Percentiles rank a stretch among this genome's conserved stretches.
Conservation (phyloP, 768 basidiomycete genomes). For the Paxillus rubicundulus region DNA sequence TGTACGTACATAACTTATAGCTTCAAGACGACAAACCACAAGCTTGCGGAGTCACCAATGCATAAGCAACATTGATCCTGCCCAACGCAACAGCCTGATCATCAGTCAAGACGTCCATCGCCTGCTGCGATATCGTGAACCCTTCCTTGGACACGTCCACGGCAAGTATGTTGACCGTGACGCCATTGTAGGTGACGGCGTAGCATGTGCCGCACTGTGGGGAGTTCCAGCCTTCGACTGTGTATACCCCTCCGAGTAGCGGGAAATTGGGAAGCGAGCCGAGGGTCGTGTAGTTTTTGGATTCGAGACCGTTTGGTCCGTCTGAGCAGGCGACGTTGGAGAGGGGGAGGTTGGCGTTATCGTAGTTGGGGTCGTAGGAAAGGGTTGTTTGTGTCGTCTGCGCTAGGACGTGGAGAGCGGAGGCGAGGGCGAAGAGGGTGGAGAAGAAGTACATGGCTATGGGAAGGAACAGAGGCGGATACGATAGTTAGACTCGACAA, state of each 20-base stretch:
- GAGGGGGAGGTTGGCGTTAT: slow-evolving; percentile 28
- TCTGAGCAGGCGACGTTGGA: slow-evolving; percentile 36
- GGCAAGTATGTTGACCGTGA: slow-evolving; percentile 49
- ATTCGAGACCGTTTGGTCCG: slow-evolving; percentile 36
- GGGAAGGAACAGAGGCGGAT: too few species aligned
- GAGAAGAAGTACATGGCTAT: slow-evolving; percentile 26
- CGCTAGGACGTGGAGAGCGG: slow-evolving; percentile 19
- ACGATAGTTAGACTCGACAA: too few species aligned
- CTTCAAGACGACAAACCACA: too few species aligned
- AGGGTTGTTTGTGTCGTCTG: slow-evolving; percentile 26
- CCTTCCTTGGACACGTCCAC: slow-evolving; percentile 48
- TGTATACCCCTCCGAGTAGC: slow-evolving; percentile 31
- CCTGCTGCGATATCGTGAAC: slow-evolving; percentile 35
- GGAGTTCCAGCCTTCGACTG: slow-evolving; percentile 22
- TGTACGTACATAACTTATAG: too few species aligned
- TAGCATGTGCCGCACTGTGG: slow-evolving; percentile 32
- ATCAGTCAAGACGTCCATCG: slow-evolving; percentile 27
- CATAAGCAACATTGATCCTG: slow-evolving; percentile 17
- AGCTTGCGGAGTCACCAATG: too few species aligned
- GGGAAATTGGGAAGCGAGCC: slow-evolving; percentile 39
- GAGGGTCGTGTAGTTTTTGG: slow-evolving; percentile 35
- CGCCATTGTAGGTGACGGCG: slow-evolving; percentile 24
- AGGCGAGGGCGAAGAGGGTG: slow-evolving; percentile 11
- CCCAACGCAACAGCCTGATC: slow-evolving; percentile 11
- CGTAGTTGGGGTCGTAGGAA: slow-evolving; percentile 39